These are phyloP conservation scores for Pseudocercospora vitis DNA, from an alignment of 2,329 filamentous ascomycete genomes.

Conservation along the genomic window DNA sequence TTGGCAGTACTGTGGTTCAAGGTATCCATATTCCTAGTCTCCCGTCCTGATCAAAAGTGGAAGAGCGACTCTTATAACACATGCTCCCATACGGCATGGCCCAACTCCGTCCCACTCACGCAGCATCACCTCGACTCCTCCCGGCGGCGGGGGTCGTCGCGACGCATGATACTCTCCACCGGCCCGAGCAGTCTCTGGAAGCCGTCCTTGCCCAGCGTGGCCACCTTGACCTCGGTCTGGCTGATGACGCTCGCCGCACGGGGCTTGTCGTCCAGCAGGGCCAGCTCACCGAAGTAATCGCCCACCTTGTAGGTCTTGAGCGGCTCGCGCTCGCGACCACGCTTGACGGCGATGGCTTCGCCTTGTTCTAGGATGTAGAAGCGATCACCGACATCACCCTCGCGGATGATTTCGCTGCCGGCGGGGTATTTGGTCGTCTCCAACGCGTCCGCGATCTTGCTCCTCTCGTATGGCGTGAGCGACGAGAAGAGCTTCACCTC, in stretches of 20 bases:
- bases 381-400: slow-evolving; percentile 86
- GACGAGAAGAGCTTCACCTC: slow-evolving; percentile 83
- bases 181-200: slow-evolving; percentile 92
- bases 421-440: slow-evolving; percentile 83
- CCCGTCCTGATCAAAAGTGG: no score
- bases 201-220: slow-evolving; percentile 85
- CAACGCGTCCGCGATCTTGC: slow-evolving; percentile 94
- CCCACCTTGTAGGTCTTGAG: slow-evolving; percentile 85
- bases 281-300: slow-evolving; percentile 96
- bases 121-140: slow-evolving; percentile 19
- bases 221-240: slow-evolving; percentile 86
- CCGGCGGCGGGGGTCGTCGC: slow-evolving; percentile 60
- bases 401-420: slow-evolving; percentile 80
- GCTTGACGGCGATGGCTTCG: slow-evolving; percentile 82
- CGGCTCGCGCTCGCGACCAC: slow-evolving; percentile 63
- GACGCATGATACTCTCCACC: slow-evolving; percentile 90
- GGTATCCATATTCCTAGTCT: no score
- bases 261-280: slow-evolving; percentile 87
- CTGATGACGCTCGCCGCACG: slow-evolving; percentile 86
- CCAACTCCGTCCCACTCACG: background rate
- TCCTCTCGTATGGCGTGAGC: slow-evolving; percentile 87
- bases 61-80: no score
- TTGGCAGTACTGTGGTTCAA: no score
- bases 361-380: slow-evolving; percentile 91
- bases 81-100: no score